A percentile compares a stretch with the other conserved stretches of the same genome.
Evolutionary conservation across 371 early-diverging fungal species (phyloP).

Genomic region (Mucor indicus): DNA sequence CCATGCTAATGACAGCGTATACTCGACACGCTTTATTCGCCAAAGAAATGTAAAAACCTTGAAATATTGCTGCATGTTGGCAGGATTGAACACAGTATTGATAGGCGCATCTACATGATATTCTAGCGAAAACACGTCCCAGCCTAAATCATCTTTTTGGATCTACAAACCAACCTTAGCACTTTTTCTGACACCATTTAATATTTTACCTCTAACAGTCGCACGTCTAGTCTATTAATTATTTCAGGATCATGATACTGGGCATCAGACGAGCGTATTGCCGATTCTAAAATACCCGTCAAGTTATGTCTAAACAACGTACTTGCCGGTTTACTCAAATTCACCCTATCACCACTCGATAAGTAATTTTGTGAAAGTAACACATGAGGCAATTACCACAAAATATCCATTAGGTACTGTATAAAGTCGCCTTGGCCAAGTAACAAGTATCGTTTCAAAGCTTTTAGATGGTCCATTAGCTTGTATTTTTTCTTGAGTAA

Average conservation of each 20-base stretch:
- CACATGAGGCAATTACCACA: no score
- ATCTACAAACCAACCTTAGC: slow-evolving; percentile 33
- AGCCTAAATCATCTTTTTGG: slow-evolving; percentile 76
- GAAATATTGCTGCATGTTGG: slow-evolving; percentile 78
- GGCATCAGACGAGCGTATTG: slow-evolving; percentile 89
- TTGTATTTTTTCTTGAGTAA: slow-evolving; percentile 76
- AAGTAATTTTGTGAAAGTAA: no score
- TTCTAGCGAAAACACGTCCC: slow-evolving; percentile 92
- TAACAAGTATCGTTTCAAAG: slow-evolving; percentile 86
- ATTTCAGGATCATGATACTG: slow-evolving; percentile 84
- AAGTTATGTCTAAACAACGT: slow-evolving; percentile 86
- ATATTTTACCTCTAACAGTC: slow-evolving; percentile 69
- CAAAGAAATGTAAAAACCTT: slow-evolving; percentile 87
- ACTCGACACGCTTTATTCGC: slow-evolving; percentile 86
- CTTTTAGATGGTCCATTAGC: slow-evolving; percentile 83
- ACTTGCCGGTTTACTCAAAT: slow-evolving; percentile 74
- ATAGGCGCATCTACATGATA: slow-evolving; percentile 86
- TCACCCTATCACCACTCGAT: no score
- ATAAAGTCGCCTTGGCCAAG: slow-evolving; percentile 95
- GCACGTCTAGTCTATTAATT: slow-evolving; percentile 74
- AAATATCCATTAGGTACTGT: slow-evolving; percentile 79
- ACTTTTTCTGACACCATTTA: no score
- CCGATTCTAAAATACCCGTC: slow-evolving; percentile 80
- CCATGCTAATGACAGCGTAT: slow-evolving; percentile 76
- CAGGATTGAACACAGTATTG: slow-evolving; percentile 75